Percentiles rank a stretch among this genome's conserved stretches.
Evolutionary conservation across 2,329 filamentous ascomycete genomes (phyloP).

Genomic region (Colletotrichum sp.): DNA sequence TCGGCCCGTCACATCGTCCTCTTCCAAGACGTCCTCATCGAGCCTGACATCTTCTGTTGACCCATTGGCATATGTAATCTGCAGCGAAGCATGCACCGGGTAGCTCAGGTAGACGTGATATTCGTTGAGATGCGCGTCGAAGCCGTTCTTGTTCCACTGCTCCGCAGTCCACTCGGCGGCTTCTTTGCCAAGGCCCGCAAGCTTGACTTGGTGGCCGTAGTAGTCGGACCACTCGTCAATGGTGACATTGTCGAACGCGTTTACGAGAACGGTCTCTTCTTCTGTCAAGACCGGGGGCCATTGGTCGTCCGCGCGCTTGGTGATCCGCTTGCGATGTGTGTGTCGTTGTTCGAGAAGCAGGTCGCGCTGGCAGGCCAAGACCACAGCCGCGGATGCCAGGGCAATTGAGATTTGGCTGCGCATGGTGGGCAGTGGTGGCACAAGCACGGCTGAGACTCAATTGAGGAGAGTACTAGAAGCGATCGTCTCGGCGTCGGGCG

Average conservation of each 20-base stretch:
- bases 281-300: slow-evolving; percentile 39
- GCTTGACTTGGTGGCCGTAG: slow-evolving; percentile 42
- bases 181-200: slow-evolving; percentile 39
- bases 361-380: slow-evolving; percentile 33
- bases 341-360: slow-evolving; percentile 29
- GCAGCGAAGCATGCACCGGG: slow-evolving; percentile 59
- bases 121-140: slow-evolving; percentile 39
- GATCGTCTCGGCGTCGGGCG: too few relatives aligned
- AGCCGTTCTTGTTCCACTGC: slow-evolving; percentile 38
- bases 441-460: not conserved
- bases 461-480: not conserved
- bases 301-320: slow-evolving; percentile 32
- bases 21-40: slow-evolving; percentile 74
- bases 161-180: slow-evolving; percentile 43
- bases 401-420: not conserved
- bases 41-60: slow-evolving; percentile 68
- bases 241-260: slow-evolving; percentile 41
- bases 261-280: slow-evolving; percentile 36
- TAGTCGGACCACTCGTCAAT: slow-evolving; percentile 43
- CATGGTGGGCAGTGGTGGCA: not conserved
- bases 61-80: slow-evolving; percentile 39
- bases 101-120: slow-evolving; percentile 69
- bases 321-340: slow-evolving; percentile 35
- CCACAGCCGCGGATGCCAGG: slow-evolving; percentile 26
- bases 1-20: slow-evolving; percentile 76